A percentile compares a stretch with the other conserved stretches of the same genome.
Conservation (phyloP, 2,329 filamentous ascomycete genomes). For the Calycina herbarum region DNA sequence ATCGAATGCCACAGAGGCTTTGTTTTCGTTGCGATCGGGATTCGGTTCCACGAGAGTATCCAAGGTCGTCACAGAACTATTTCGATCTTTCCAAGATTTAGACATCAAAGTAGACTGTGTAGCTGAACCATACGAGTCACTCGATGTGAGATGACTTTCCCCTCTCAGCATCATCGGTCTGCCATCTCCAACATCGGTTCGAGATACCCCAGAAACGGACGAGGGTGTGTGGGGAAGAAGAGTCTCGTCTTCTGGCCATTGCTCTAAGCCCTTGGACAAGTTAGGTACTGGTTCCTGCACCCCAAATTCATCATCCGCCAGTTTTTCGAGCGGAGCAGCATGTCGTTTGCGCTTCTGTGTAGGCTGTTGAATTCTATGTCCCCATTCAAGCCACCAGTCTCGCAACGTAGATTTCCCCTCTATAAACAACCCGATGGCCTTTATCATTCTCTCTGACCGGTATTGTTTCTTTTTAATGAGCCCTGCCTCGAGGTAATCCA, state of each 20-base stretch:
- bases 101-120: constrained; percentile 24
- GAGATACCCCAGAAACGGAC: constrained; percentile 14
- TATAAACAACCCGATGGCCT: constrained; percentile 55
- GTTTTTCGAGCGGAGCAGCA: constrained; percentile 20
- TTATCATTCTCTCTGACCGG: constrained; percentile 54
- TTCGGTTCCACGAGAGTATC: constrained; percentile 22
- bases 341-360: constrained; percentile 21
- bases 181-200: constrained; percentile 19
- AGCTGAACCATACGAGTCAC: constrained; percentile 19
- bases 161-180: constrained; percentile 22
- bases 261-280: constrained; percentile 26
- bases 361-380: constrained; percentile 27
- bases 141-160: constrained; percentile 17
- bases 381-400: constrained; percentile 35
- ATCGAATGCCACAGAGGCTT: constrained; percentile 30
- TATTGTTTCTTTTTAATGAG: constrained; percentile 52
- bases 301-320: constrained; percentile 35
- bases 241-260: constrained; percentile 30
- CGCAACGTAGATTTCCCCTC: constrained; percentile 47
- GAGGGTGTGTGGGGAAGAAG: constrained; percentile 23
- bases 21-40: constrained; percentile 21
- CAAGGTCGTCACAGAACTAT: constrained; percentile 31
- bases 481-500: constrained; percentile 61
- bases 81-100: constrained; percentile 24
- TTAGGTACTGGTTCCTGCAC: constrained; percentile 33